Conservation (phyloP, 2,329 filamentous ascomycete genomes). For the Verticillium tricorpus region DNA sequence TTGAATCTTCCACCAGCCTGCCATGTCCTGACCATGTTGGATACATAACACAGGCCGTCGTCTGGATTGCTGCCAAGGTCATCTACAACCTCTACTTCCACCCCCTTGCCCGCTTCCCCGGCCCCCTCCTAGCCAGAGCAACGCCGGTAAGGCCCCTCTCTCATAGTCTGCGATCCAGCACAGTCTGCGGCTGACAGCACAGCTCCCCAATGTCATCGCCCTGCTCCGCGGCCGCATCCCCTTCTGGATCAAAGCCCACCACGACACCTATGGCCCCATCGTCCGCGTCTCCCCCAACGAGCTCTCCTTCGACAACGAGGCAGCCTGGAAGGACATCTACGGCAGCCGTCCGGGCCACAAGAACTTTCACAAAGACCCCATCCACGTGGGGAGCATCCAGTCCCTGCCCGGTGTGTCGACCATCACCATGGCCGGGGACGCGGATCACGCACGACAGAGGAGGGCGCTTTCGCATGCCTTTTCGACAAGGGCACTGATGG, state of each 20-base stretch:
- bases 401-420: conserved; percentile 5
- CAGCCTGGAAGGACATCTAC: conserved; percentile 12
- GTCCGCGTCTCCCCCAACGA: conserved; percentile 12
- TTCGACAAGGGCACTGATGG: conserved; percentile 4
- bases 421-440: conserved; percentile 8
- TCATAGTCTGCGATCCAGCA: neutral
- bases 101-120: conserved; percentile 5
- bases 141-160: neutral
- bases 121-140: neutral
- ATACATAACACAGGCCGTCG: neutral
- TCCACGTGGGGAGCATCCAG: conserved; percentile 22
- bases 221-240: conserved; percentile 16
- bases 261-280: conserved; percentile 17
- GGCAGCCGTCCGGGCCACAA: conserved; percentile 13
- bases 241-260: conserved; percentile 18
- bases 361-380: conserved; percentile 23
- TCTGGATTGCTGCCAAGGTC: neutral
- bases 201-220: conserved; percentile 14
- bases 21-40: too few species aligned
- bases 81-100: conserved; percentile 9
- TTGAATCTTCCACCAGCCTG: too few species aligned
- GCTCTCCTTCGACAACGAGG: conserved; percentile 9
- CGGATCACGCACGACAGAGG: conserved; percentile 8
- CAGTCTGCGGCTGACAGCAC: neutral
- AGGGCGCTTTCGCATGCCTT: conserved; percentile 6